A percentile compares a stretch with the other conserved stretches of the same genome.
Evolutionary conservation across 1,284 basidiomycete genomes (phyloP).

Genomic region (Ustilago xerochloae): DNA sequence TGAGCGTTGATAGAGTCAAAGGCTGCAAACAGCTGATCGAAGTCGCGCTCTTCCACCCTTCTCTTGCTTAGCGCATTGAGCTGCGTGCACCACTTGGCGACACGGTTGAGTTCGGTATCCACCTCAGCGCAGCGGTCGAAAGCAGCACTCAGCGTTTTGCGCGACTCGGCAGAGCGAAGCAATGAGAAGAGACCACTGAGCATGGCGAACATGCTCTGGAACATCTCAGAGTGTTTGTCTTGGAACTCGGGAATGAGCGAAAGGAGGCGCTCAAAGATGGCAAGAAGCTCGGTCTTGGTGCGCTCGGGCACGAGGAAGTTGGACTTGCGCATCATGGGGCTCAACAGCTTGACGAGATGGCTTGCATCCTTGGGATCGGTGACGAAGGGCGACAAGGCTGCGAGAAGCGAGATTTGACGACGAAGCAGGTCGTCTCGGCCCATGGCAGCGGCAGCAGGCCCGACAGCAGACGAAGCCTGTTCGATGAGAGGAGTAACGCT

Average conservation of each 20-base stretch:
- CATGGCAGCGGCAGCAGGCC: conserved; percentile 72
- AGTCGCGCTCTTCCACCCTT: conserved; percentile 91
- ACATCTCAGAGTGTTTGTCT: conserved; percentile 44
- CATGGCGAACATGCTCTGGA: conserved; percentile 52
- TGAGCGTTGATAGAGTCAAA: conserved; percentile 81
- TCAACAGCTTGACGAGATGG: conserved; percentile 79
- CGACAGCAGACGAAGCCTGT: conserved; percentile 73
- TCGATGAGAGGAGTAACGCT: conserved; percentile 74
- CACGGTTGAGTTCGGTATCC: conserved; percentile 44
- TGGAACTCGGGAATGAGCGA: conserved; percentile 78
- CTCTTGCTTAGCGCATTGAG: conserved; percentile 88
- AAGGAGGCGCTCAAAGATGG: conserved; percentile 80
- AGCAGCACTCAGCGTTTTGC: conserved; percentile 51
- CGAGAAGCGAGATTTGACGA: conserved; percentile 84
- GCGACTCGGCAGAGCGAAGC: conserved; percentile 51
- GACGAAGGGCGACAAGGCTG: conserved; percentile 81
- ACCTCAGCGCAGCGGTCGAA: conserved; percentile 58
- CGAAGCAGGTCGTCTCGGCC: conserved; percentile 79
- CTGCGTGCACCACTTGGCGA: conserved; percentile 48
- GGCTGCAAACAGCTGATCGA: conserved; percentile 83
- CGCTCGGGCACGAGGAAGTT: conserved; percentile 83
- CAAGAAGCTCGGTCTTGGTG: conserved; percentile 85
- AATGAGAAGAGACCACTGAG: conserved; percentile 59
- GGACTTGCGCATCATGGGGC: conserved; percentile 83
- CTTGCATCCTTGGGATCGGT: conserved; percentile 79